These are phyloP conservation scores for Backusella mclennaniae DNA, from an alignment of 192 early-diverging fungal genomes.

Conservation along the genomic window DNA sequence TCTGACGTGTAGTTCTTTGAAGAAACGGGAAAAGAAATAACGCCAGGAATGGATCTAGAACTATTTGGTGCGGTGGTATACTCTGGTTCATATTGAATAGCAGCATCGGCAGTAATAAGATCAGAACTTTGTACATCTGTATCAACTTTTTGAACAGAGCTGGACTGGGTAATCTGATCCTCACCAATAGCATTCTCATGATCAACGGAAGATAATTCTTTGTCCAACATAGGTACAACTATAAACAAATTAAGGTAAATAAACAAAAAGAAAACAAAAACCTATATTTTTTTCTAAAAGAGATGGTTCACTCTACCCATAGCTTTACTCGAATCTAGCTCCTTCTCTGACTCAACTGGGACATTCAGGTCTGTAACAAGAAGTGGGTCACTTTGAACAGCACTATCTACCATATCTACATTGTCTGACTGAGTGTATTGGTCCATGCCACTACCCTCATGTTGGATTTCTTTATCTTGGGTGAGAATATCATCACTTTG, in stretches of 20 bases:
- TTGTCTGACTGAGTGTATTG: neutral
- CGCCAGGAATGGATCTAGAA: neutral
- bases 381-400: conserved; percentile 3
- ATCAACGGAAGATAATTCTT: neutral
- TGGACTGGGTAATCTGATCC: conserved; percentile 1
- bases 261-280: neutral
- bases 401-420: conserved; percentile 17
- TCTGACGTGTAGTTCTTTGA: neutral
- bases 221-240: conserved; percentile 4
- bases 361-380: neutral
- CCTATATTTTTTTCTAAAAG: neutral
- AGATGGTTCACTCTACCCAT: neutral
- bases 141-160: neutral
- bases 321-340: neutral
- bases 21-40: neutral
- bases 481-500: conserved; percentile 6
- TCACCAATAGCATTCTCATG: neutral
- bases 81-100: conserved; percentile 4
- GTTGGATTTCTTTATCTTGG: conserved; percentile 1
- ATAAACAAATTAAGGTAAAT: conserved; percentile 5
- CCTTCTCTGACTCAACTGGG: neutral
- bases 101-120: neutral
- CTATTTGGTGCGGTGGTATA: neutral
- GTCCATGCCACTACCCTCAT: neutral
- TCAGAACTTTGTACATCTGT: conserved; percentile 5